Percentiles rank a stretch among this genome's conserved stretches.
These are phyloP conservation scores for Stagonosporopsis vannaccii DNA, from an alignment of 2,329 filamentous ascomycete species.

Conservation along the genomic window DNA sequence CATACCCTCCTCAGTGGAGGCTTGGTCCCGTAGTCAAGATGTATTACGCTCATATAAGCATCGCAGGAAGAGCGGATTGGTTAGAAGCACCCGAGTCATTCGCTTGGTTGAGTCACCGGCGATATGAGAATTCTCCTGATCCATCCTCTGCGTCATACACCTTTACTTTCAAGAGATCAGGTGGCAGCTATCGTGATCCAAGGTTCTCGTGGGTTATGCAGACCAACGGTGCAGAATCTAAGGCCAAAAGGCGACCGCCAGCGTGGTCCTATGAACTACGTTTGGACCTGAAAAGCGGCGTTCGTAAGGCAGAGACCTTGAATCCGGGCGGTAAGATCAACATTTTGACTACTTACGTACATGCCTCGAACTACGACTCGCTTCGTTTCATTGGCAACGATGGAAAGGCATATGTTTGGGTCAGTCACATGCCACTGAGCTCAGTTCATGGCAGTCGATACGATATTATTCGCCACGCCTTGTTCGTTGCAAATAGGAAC, in stretches of 20 bases:
- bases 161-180: conserved; percentile 35
- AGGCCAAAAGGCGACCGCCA: conserved; percentile 8
- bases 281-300: conserved; percentile 28
- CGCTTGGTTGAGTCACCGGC: conserved; percentile 33
- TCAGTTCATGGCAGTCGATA: conserved; percentile 35
- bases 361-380: conserved; percentile 41
- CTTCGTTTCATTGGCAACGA: conserved; percentile 42
- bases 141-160: conserved; percentile 26
- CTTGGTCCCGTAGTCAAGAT: conserved; percentile 30
- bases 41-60: conserved; percentile 30
- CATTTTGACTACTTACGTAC: conserved; percentile 42
- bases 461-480: conserved; percentile 42
- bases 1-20: conserved; percentile 44
- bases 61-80: conserved; percentile 30
- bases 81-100: conserved; percentile 31
- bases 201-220: conserved; percentile 40
- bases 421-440: conserved; percentile 35
- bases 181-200: conserved; percentile 36
- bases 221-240: conserved; percentile 12
- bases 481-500: conserved; percentile 34
- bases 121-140: conserved; percentile 21
- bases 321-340: conserved; percentile 23
- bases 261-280: conserved; percentile 40
- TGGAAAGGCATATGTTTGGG: conserved; percentile 40
- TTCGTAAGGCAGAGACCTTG: conserved; percentile 38